phyloP scores from a whole-genome alignment of 1,284 basidiomycete species.

The Cronartium ribicola region DNA sequence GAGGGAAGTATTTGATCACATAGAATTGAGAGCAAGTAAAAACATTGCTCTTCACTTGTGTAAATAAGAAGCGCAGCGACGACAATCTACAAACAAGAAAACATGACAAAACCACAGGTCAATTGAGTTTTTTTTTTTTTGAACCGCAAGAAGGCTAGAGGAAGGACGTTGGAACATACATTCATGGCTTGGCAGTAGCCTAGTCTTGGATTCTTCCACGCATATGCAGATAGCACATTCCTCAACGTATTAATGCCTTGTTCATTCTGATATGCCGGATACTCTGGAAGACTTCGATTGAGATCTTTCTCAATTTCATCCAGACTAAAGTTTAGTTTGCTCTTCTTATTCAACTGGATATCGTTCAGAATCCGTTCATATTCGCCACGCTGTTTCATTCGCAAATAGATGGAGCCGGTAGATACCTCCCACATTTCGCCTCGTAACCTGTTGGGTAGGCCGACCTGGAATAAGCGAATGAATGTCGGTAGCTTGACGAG shows the following conservation, averaged over 20 bases:
- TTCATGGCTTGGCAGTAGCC: conserved; percentile 53
- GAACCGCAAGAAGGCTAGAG: not conserved
- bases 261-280: conserved; percentile 84
- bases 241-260: conserved; percentile 78
- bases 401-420: conserved; percentile 81
- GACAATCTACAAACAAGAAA: conserved; percentile 21
- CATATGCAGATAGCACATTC: conserved; percentile 90
- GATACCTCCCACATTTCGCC: conserved; percentile 99
- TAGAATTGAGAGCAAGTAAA: conserved; percentile 92
- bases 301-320: conserved; percentile 99
- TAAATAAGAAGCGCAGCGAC: conserved; percentile 56
- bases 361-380: conserved; percentile 76
- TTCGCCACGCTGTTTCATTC: conserved; percentile 78
- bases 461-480: conserved; percentile 92
- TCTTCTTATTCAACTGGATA: conserved; percentile 58
- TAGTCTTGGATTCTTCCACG: conserved; percentile 87
- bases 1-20: conserved; percentile 92
- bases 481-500: conserved; percentile 95
- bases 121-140: not conserved
- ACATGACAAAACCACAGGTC: not conserved
- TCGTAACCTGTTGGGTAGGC: conserved; percentile 85
- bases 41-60: conserved; percentile 98
- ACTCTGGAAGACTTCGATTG: conserved; percentile 69
- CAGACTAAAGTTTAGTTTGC: conserved; percentile 77
- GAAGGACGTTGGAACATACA: conserved; percentile 55